Base-by-base conservation (phyloP, 202 grass and related monocot species). In the Setaria italica region DNA sequence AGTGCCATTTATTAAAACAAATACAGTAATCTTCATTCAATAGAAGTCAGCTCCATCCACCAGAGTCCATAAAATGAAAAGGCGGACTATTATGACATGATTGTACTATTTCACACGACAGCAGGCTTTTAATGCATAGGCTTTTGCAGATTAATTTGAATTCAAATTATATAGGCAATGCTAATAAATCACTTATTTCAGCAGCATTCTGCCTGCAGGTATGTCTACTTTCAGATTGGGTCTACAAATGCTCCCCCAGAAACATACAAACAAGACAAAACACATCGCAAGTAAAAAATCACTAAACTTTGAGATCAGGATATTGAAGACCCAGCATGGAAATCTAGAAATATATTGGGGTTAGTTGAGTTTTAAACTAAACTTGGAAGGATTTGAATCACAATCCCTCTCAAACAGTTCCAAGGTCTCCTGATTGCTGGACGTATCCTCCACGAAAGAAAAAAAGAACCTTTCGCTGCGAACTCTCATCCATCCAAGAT, bases 31-130 rank as follows among this genome's bases (percentile, higher is more conserved):
- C 16, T 68, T 37, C 67, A 11, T 48, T 32, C 19, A 21, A 5
- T 37, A 53, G 33, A 62, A 70, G 50, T 76, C 41, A 63, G 29
- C 21, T 42, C 21, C 8, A 48, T 37, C 50, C 12, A 76, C n/a
- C 1, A 14, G 43, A 55, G 16, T 74, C 32, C 33, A 21, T 6
- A 45, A 32, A 77, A 55, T 63, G 20, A 30, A 11, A 80, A 76
- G 41, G 8, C 29, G 32, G 35, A 63, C 39, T 41, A 25, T 0
- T 19, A 34, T 33, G 37, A 57, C 1, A 46, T 72, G 7, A 39
- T 10, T 72, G 47, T 42, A 82, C 14, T 35, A 62, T 32, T 82
- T 48, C 51, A 57, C 11, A 72, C 14, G 12, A 74, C 9, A 83
- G 11, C 41, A 67, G 3, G 50, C 46, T n/a, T 74, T 74, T 11